Percentiles rank a stretch among this genome's conserved stretches.
These are phyloP conservation scores for Gautieria morchelliformis DNA, from an alignment of 768 basidiomycete genomes.

Conservation along the genomic window DNA sequence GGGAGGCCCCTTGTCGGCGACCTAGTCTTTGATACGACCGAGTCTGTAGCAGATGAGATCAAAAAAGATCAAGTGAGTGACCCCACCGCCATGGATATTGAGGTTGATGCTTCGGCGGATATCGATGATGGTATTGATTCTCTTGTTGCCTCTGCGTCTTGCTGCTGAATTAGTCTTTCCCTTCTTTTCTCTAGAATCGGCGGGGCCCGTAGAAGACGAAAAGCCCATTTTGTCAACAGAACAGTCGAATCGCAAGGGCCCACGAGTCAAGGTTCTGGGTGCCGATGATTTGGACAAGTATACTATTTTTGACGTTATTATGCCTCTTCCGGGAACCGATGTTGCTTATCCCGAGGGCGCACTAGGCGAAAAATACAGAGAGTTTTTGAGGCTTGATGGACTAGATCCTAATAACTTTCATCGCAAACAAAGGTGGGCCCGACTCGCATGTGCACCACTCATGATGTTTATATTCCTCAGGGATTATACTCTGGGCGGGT, in stretches of 20 bases:
- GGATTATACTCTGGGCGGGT: conserved; percentile 87
- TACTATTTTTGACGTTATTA: conserved; percentile 88
- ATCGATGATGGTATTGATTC: conserved; percentile 18
- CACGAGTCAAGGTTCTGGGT: conserved; percentile 67
- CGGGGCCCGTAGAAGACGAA: not conserved
- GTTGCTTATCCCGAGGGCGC: conserved; percentile 84
- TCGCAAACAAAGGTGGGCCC: conserved; percentile 75
- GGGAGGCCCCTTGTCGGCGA: conserved; percentile 78
- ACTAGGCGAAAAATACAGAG: conserved; percentile 78
- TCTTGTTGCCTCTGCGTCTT: not conserved
- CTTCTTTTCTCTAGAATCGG: not conserved
- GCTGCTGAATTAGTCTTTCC: not conserved
- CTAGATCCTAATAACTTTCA: conserved; percentile 84
- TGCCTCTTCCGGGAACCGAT: conserved; percentile 95
- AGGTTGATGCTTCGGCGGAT: not conserved
- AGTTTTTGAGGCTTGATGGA: conserved; percentile 77
- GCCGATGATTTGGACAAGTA: conserved; percentile 72
- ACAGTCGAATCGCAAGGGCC: conserved; percentile 32
- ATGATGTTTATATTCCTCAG: conserved; percentile 29
- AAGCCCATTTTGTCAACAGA: conserved; percentile 8
- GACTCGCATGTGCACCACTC: conserved; percentile 2
- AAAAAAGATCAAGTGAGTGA: too few relatives aligned
- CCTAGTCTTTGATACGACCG: conserved; percentile 62
- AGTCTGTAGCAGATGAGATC: conserved; percentile 8
- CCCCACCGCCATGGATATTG: conserved; percentile 10